Percentiles rank a stretch among this genome's conserved stretches.
These are phyloP conservation scores for Ophiocordyceps robertsii DNA, from an alignment of 2,329 filamentous ascomycete species.

Conservation along the genomic window DNA sequence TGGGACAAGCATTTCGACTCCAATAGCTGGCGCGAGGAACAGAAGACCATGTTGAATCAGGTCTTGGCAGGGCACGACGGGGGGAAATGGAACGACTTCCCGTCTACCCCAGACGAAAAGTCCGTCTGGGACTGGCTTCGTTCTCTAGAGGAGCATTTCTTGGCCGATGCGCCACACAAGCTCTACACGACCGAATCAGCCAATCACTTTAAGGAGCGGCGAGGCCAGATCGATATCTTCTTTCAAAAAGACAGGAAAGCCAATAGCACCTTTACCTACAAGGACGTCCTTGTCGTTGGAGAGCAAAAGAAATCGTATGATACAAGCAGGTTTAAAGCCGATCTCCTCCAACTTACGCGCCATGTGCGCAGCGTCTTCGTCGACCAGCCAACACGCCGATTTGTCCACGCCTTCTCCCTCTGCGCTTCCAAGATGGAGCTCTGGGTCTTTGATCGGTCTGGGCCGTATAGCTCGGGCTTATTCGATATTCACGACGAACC, in stretches of 20 bases:
- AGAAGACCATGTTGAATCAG: conserved; percentile 2
- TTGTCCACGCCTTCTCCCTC: conserved; percentile 6
- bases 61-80: conserved; percentile 5
- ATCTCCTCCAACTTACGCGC: conserved; percentile 7
- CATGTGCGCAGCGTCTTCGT: conserved; percentile 5
- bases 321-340: conserved; percentile 5
- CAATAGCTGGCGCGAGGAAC: conserved; percentile 3
- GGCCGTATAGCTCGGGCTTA: conserved; percentile 6
- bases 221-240: conserved; percentile 10
- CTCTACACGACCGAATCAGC: background rate
- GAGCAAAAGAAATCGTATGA: conserved; percentile 8
- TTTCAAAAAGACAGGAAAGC: conserved; percentile 4
- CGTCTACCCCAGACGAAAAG: conserved; percentile 3
- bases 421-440: conserved; percentile 7
- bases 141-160: background rate
- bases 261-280: conserved; percentile 5
- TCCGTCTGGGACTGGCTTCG: background rate
- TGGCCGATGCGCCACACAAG: background rate
- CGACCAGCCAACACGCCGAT: conserved; percentile 9
- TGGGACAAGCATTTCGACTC: conserved; percentile 6
- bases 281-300: conserved; percentile 8
- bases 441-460: conserved; percentile 10
- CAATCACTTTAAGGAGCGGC: conserved; percentile 7
- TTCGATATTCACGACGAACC: conserved; percentile 7
- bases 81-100: conserved; percentile 6